Percentiles rank a stretch among this genome's conserved stretches.
Evolutionary conservation across 352 stramenopile genomes (phyloP).

Genomic region (Globisporangium spiculum): DNA sequence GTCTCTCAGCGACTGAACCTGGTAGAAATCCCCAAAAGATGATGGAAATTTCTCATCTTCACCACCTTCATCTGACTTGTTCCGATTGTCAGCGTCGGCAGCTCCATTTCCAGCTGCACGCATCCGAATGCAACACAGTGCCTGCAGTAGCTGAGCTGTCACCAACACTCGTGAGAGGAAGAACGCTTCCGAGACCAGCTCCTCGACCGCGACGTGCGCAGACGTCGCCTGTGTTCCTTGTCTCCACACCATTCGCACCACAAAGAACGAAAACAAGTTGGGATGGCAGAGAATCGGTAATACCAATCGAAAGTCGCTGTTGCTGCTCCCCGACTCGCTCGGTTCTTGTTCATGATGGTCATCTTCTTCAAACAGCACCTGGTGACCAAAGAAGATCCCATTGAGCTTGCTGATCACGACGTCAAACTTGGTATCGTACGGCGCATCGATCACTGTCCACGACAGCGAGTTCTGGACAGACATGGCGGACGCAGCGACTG

Average conservation of each 20-base stretch:
- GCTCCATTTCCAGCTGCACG: neutral
- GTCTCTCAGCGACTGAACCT: conserved; percentile 59
- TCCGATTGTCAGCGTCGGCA: neutral
- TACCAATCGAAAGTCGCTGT: conserved; percentile 23
- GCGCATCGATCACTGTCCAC: conserved; percentile 40
- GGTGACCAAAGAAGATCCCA: conserved; percentile 66
- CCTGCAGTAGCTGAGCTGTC: conserved; percentile 57
- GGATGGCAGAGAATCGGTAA: conserved; percentile 51
- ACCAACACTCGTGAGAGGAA: conserved; percentile 56
- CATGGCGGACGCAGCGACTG: conserved; percentile 37
- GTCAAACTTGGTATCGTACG: conserved; percentile 43
- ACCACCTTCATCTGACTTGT: neutral
- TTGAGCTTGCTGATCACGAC: conserved; percentile 44
- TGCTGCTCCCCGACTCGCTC: conserved; percentile 10
- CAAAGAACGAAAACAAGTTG: conserved; percentile 51
- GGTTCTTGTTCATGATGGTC: conserved; percentile 4
- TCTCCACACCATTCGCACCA: conserved; percentile 44
- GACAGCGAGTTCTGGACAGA: conserved; percentile 39
- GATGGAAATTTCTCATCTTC: neutral
- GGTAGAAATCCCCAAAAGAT: conserved; percentile 32
- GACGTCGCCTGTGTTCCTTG: conserved; percentile 31
- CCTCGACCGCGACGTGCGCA: conserved; percentile 27
- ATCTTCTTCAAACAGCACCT: conserved; percentile 71
- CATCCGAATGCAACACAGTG: conserved; percentile 39
- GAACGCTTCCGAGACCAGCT: conserved; percentile 51